These are phyloP conservation scores for Neonectria magnoliae DNA, from an alignment of 2,329 filamentous ascomycete species.

Conservation along the genomic window DNA sequence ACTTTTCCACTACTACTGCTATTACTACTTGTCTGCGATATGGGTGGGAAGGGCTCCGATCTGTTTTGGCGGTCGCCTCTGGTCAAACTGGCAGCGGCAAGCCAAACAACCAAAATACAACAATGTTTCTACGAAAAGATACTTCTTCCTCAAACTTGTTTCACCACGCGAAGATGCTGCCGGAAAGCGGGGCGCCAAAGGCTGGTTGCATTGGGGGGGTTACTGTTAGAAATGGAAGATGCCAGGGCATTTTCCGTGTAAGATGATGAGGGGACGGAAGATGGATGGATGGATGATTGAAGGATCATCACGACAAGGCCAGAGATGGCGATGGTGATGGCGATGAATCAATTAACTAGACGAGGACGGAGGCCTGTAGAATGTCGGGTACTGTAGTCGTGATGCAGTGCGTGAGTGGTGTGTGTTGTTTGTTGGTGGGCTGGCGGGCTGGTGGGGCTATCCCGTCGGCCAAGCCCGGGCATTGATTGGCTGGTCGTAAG, in stretches of 20 bases:
- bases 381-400: background rate
- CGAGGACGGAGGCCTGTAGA: background rate
- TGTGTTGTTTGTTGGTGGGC: background rate
- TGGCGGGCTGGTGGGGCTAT: background rate
- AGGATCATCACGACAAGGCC: background rate
- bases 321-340: background rate
- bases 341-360: background rate
- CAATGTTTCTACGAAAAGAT: conserved; percentile 15
- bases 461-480: background rate
- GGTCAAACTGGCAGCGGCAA: conserved; percentile 14
- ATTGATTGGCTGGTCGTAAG: background rate
- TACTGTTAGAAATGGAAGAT: background rate
- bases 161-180: background rate
- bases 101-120: conserved; percentile 24
- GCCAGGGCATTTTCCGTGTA: background rate
- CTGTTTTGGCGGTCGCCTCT: conserved; percentile 6
- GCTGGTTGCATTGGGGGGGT: background rate
- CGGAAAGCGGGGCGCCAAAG: background rate
- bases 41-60: conserved; percentile 13
- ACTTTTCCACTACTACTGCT: conserved; percentile 13
- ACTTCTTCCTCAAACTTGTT: background rate
- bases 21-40: conserved; percentile 24
- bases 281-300: background rate
- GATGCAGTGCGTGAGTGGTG: background rate
- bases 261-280: background rate